Evolutionary conservation across 1,284 basidiomycete genomes (phyloP), one percentile per base, ranked within the genome.

Genomic region (Prillingera fragicola): DNA sequence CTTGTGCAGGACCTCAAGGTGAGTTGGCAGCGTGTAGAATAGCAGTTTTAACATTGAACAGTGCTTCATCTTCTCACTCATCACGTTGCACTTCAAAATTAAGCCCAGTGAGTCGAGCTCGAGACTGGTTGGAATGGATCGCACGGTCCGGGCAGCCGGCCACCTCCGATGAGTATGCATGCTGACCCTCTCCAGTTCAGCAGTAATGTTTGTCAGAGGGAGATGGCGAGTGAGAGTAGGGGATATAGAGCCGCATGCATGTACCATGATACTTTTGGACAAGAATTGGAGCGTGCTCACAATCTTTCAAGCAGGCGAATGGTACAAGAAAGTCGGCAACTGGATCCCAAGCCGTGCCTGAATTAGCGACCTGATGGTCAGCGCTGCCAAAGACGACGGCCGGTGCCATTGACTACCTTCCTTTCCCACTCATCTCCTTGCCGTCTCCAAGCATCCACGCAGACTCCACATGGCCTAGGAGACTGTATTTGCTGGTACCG

Each of bases 71-170:
- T 96, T 97, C 73, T 95, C 92, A 15, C 79, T 98, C 54, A 97
- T 97, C 68, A 89, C 88, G 12, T 79, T 97, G 33, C 91, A 98
- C 76, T 97, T 97, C 83, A 97, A 97, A 77, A 97, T 98, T 79
- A 97, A 98, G 78, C 94, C 94, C 15, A 95, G 71, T 73, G 50
- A 62, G 70, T 63, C 2, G 8, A 3, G 13, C 5, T 13, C 33
- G 21, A 34, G 8, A n/a, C 19, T 8, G 10, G 32, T 8, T 12
- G 18, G 17, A 18, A 21, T 33, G 18, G 18, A 5, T 14, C 14
- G 13, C 32, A 24, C 34, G 34, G 23, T 35, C n/a, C 34, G 22
- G 34, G 25, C 34, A 13, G 12, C 18, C 7, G n/a, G 9, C n/a
- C n/a, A n/a, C n/a, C 29, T 15, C 7, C 29, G 18, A 31, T 31